Percentiles rank a stretch among this genome's conserved stretches.
Evolutionary conservation across 1,284 basidiomycete species (phyloP).

Genomic region (Ustilago cynodontis): DNA sequence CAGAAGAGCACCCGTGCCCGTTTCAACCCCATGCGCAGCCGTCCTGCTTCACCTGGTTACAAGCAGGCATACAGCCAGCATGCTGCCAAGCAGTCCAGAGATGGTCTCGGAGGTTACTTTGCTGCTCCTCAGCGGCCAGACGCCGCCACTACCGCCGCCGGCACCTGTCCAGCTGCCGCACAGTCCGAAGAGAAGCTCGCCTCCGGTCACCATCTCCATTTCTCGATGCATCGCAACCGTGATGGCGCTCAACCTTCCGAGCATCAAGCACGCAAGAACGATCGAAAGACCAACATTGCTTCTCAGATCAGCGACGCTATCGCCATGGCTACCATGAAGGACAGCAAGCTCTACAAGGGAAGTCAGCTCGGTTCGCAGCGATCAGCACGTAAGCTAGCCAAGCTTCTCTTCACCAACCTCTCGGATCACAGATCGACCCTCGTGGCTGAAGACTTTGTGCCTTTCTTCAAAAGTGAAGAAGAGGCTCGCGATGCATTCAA

Average conservation of each 20-base stretch:
- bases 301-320: slow-evolving; percentile 61
- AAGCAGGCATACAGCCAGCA: slow-evolving; percentile 43
- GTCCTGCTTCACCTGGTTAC: slow-evolving; percentile 55
- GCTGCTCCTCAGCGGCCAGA: slow-evolving; percentile 31
- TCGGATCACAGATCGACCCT: slow-evolving; percentile 59
- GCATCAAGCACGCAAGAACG: slow-evolving; percentile 29
- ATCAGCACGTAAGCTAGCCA: slow-evolving; percentile 80
- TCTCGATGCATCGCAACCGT: slow-evolving; percentile 32
- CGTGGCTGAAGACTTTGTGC: slow-evolving; percentile 75
- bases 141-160: slow-evolving; percentile 1
- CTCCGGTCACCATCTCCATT: slow-evolving; percentile 12
- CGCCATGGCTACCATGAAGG: slow-evolving; percentile 67
- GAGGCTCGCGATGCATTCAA: slow-evolving; percentile 82
- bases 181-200: slow-evolving; percentile 20
- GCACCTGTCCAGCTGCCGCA: too few species aligned
- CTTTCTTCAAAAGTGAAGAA: slow-evolving; percentile 79
- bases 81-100: slow-evolving; percentile 49
- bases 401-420: slow-evolving; percentile 78
- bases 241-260: slow-evolving; percentile 26
- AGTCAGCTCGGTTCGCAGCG: slow-evolving; percentile 72
- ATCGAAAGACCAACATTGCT: slow-evolving; percentile 56
- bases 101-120: slow-evolving; percentile 60
- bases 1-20: slow-evolving; percentile 33
- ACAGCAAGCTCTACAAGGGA: slow-evolving; percentile 64
- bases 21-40: slow-evolving; percentile 49